phyloP scores from a whole-genome alignment of 805 yeast species.

The Candida patagonica region DNA sequence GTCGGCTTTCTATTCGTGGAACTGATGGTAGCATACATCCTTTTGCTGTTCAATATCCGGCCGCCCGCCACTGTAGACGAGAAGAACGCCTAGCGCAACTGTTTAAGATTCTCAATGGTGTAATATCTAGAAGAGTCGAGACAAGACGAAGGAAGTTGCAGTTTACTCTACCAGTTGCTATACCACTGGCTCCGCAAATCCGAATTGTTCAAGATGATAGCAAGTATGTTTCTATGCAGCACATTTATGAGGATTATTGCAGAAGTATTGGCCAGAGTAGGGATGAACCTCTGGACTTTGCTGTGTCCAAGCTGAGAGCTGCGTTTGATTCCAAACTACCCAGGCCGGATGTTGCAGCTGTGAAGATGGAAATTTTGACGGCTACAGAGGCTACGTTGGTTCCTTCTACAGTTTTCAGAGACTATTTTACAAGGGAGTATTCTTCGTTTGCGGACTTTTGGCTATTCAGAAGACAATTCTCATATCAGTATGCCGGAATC shows the following conservation, averaged over 20 bases:
- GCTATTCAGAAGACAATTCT: constrained; percentile 91
- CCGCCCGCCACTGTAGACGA: constrained; percentile 93
- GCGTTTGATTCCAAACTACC: constrained; percentile 92
- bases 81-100: constrained; percentile 92
- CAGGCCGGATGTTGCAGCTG: constrained; percentile 81
- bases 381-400: constrained; percentile 83
- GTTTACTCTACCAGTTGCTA: constrained; percentile 82
- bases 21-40: constrained; percentile 87
- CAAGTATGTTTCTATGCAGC: constrained; percentile 65
- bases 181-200: constrained; percentile 91
- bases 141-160: constrained; percentile 76
- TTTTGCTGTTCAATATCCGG: constrained; percentile 95
- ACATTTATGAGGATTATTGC: constrained; percentile 83
- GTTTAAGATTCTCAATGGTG: constrained; percentile 80
- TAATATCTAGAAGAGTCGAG: constrained; percentile 72
- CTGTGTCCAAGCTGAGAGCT: constrained; percentile 75
- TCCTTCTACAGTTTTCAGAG: constrained; percentile 74
- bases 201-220: constrained; percentile 80
- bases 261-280: constrained; percentile 59
- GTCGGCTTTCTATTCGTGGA: constrained; percentile 82
- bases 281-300: constrained; percentile 84
- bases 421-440: constrained; percentile 62
- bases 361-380: constrained; percentile 82
- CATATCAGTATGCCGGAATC: constrained; percentile 90
- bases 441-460: constrained; percentile 87